phyloP scores from a whole-genome alignment of 1,284 basidiomycete genomes.

The Tylopilus orsonianus region DNA sequence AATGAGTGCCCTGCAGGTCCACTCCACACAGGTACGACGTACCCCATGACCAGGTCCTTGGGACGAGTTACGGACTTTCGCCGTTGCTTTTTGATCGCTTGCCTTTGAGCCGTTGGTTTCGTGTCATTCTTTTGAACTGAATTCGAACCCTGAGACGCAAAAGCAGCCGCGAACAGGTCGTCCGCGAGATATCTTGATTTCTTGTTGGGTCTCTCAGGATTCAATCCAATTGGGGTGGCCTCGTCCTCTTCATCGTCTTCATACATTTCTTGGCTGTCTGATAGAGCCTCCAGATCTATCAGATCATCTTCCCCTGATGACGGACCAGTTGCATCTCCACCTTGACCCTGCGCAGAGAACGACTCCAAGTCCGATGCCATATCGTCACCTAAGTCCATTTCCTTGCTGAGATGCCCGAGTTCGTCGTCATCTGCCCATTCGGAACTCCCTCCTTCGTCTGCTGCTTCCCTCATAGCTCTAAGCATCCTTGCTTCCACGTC shows the following conservation, averaged over 20 bases:
- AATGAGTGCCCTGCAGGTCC: neutral
- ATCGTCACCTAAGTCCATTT: constrained; percentile 16
- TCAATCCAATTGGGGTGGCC: neutral
- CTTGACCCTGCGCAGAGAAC: constrained; percentile 14
- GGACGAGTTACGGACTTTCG: constrained; percentile 14
- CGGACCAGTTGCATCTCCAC: constrained; percentile 16
- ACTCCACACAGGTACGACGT: neutral
- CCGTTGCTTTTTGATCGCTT: constrained; percentile 25
- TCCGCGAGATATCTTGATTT: constrained; percentile 47
- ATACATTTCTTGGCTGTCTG: constrained; percentile 23
- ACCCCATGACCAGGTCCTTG: constrained; percentile 35
- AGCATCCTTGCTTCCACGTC: constrained; percentile 37
- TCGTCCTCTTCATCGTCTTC: constrained; percentile 10
- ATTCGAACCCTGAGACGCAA: constrained; percentile 34
- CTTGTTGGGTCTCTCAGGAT: constrained; percentile 1
- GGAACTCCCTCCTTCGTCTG: constrained; percentile 28
- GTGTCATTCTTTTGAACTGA: constrained; percentile 1
- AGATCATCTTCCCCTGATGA: constrained; percentile 1
- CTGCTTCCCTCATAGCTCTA: constrained; percentile 43
- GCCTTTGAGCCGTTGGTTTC: constrained; percentile 13
- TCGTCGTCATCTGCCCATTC: constrained; percentile 14
- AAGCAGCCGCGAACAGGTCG: constrained; percentile 48
- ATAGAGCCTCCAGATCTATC: constrained; percentile 10
- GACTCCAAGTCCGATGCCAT: constrained; percentile 13
- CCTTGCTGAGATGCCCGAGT: constrained; percentile 16